Percentiles rank a stretch among this genome's conserved stretches.
phyloP scores from a whole-genome alignment of 139 green algal species.

The Axilococcus clingmanii region DNA sequence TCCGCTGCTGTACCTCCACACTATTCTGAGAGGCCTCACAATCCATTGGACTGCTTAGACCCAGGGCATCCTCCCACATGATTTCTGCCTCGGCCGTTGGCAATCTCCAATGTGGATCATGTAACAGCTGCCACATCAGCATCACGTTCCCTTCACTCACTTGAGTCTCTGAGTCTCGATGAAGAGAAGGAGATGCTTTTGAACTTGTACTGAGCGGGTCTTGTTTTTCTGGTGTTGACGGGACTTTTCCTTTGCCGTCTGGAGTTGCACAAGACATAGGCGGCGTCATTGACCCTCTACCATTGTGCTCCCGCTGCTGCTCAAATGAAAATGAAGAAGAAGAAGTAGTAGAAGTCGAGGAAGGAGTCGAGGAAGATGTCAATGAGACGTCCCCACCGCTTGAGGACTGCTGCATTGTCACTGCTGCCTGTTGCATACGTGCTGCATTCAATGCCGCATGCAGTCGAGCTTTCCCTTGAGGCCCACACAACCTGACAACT shows the following conservation, averaged over 20 bases:
- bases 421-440: slow-evolving; percentile 4
- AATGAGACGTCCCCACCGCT: too few relatives aligned
- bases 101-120: slow-evolving; percentile 48
- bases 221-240: background rate
- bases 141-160: slow-evolving; percentile 28
- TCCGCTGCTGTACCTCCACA: background rate
- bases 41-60: slow-evolving; percentile 13
- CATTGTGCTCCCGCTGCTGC: background rate
- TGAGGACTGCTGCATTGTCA: too few relatives aligned
- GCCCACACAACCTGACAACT: slow-evolving; percentile 48
- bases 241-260: background rate
- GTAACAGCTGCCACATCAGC: slow-evolving; percentile 63
- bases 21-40: background rate
- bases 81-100: slow-evolving; percentile 39
- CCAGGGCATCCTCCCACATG: slow-evolving; percentile 35
- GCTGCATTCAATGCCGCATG: slow-evolving; percentile 57
- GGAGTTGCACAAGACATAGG: background rate
- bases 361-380: too few relatives aligned
- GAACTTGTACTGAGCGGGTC: background rate
- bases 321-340: too few relatives aligned
- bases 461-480: slow-evolving; percentile 46
- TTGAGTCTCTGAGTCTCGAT: background rate
- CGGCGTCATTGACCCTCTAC: background rate
- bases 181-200: background rate
- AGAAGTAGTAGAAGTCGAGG: too few relatives aligned